These are phyloP conservation scores for Sphagnum contortum DNA, from an alignment of 225 moss, liverwort and hornwort species.

Conservation along the genomic window DNA sequence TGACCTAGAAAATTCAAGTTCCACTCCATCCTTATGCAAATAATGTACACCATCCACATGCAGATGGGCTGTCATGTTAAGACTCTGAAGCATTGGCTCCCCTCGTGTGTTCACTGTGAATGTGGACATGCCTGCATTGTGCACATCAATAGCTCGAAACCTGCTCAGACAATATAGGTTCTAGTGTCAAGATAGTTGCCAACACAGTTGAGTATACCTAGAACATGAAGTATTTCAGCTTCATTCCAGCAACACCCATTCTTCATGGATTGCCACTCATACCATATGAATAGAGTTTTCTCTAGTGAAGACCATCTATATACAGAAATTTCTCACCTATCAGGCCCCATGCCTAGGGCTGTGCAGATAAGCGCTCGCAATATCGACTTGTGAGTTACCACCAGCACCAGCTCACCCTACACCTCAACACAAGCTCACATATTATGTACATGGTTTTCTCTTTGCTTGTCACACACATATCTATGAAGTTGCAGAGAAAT, in stretches of 20 bases:
- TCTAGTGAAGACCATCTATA: too few species aligned
- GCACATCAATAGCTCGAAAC: constrained; percentile 69
- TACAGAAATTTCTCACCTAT: constrained; percentile 25
- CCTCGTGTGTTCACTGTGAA: constrained; percentile 61
- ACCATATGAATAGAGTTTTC: too few species aligned
- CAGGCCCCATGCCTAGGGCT: constrained; percentile 70
- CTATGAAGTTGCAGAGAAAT: not conserved
- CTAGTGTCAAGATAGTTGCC: too few species aligned
- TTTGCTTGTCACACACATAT: not conserved
- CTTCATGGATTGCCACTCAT: too few species aligned
- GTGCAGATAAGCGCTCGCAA: constrained; percentile 75
- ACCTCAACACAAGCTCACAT: not conserved
- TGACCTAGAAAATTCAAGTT: too few species aligned
- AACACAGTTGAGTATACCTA: too few species aligned
- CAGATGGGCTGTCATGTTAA: constrained; percentile 71
- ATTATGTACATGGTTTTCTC: not conserved
- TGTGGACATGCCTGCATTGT: constrained; percentile 65
- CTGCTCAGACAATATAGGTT: constrained; percentile 14
- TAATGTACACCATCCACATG: constrained; percentile 59
- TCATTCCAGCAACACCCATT: too few species aligned
- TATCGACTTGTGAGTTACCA: constrained; percentile 82
- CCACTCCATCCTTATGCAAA: constrained; percentile 2
- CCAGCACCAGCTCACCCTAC: constrained; percentile 55
- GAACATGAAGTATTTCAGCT: too few species aligned
- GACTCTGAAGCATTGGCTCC: constrained; percentile 62